Base-by-base conservation (phyloP, 2,329 filamentous ascomycete genomes). In the Fusarium proliferatum region DNA sequence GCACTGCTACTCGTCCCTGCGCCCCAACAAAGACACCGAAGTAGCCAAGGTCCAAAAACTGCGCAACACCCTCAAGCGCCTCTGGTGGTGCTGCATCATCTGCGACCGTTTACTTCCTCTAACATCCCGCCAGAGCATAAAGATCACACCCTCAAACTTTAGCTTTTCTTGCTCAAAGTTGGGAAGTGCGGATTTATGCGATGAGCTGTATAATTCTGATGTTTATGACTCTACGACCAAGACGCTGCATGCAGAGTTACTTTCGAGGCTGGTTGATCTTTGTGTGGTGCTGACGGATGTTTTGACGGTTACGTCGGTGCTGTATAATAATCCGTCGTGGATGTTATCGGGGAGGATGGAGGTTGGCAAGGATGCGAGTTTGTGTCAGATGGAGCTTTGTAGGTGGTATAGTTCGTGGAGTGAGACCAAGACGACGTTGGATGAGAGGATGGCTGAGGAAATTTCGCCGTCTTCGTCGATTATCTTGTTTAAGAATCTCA, bases 71-170 rank as follows among this genome's bases (percentile, higher is more conserved):
- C 69, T 78, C 3, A 78, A 78, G 11, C 69, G 76, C 1, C 48
- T 78, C 0, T 78, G 76, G 76, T 78, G 76, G 76, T 78, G 76
- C 43, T 78, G 76, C 26, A 75, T 78, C 16, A 75, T 78, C 16
- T 76, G 73, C 39, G 76, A 78, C 19, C 71, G 76, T 5, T 26
- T 78, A 0, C 63, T 78, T 0, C 76, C 76, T 0, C 65, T 78
- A 3, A 78, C 76, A 0, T 78, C 76, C 1, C 69, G 76, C 4
- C 76, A 77, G 10, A 77, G 67, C 11, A 78, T 78, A 23, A 78
- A 76, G n/a, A 78, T 78, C 19, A 77, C 76, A 0, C 73, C 64
- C 0, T 16, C 67, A 0, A 78, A 78, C n/a, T 78, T 78, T 17
- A 76, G 73, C 34, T 78, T 78, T 2, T 75, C 75, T 0, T 73